Evolutionary conservation across 2,329 filamentous ascomycete species (phyloP).

Genomic region (Torrubiellomyces zombiae): DNA sequence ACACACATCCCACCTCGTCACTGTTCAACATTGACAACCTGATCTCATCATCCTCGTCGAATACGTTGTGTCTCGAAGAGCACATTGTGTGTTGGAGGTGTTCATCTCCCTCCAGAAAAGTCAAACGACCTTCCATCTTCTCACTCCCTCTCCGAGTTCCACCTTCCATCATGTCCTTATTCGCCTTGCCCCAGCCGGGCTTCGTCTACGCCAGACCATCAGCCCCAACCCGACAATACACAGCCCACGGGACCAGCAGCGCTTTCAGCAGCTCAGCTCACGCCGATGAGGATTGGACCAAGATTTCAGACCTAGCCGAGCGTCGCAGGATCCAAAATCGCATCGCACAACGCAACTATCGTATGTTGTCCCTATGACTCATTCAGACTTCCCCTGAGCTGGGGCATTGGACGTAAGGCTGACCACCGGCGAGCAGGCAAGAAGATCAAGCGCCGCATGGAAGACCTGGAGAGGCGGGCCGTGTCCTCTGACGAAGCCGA

Average conservation of each 20-base stretch:
- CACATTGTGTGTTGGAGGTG: too few relatives aligned
- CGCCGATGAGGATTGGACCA: slow-evolving; percentile 96
- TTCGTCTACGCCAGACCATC: slow-evolving; percentile 14
- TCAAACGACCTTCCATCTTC: neutral
- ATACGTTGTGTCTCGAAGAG: too few relatives aligned
- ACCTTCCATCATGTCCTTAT: slow-evolving; percentile 17
- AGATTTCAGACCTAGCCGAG: slow-evolving; percentile 94
- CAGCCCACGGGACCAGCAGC: slow-evolving; percentile 68
- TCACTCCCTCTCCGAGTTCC: slow-evolving; percentile 4
- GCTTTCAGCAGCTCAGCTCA: slow-evolving; percentile 90
- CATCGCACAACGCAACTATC: slow-evolving; percentile 95
- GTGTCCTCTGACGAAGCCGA: slow-evolving; percentile 35
- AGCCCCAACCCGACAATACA: slow-evolving; percentile 46
- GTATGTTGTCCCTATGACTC: slow-evolving; percentile 39
- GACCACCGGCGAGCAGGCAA: slow-evolving; percentile 49
- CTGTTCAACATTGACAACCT: neutral
- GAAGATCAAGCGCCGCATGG: slow-evolving; percentile 80
- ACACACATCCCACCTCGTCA: neutral
- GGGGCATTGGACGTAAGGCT: slow-evolving; percentile 4
- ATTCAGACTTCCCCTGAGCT: neutral
- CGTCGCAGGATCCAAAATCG: slow-evolving; percentile 89
- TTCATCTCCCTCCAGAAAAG: neutral
- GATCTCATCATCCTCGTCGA: slow-evolving; percentile 1
- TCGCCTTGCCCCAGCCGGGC: slow-evolving; percentile 17
- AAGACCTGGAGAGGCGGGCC: slow-evolving; percentile 68